Evolutionary conservation across 1,284 basidiomycete genomes (phyloP).

Genomic region (Malassezia furfur): DNA sequence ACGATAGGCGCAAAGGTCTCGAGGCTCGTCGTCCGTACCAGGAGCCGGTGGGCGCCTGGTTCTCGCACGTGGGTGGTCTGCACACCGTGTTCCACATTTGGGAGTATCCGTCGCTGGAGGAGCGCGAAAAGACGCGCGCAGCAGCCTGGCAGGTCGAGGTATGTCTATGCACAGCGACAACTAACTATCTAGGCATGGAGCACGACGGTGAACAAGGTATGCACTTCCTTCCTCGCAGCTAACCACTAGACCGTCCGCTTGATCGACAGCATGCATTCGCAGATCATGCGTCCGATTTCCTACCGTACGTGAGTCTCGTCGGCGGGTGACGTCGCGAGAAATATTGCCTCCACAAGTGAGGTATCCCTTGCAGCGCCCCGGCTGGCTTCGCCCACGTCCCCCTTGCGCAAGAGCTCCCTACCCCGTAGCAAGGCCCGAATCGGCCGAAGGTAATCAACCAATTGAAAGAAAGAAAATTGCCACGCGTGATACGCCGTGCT

Average conservation of each 20-base stretch:
- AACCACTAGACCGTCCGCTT: conserved; percentile 38
- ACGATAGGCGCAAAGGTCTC: conserved; percentile 28
- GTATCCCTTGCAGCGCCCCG: too few species aligned
- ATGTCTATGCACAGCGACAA: background rate
- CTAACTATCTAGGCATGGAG: conserved; percentile 30
- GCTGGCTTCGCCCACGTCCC: too few species aligned
- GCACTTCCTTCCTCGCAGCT: background rate
- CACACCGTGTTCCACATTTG: conserved; percentile 46
- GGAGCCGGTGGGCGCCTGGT: conserved; percentile 45
- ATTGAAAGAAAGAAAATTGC: too few species aligned
- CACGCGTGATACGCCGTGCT: too few species aligned
- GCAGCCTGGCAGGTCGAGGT: conserved; percentile 44
- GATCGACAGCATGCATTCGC: conserved; percentile 45
- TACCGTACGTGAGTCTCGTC: background rate
- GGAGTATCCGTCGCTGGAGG: conserved; percentile 40
- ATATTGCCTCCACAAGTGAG: too few species aligned
- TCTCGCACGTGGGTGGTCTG: conserved; percentile 40
- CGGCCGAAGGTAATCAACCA: too few species aligned
- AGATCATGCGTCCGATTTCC: conserved; percentile 27
- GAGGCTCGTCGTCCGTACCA: conserved; percentile 41
- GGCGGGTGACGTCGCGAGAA: too few species aligned
- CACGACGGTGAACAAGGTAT: conserved; percentile 33
- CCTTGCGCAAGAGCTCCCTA: too few species aligned
- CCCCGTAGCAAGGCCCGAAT: too few species aligned
- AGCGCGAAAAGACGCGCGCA: conserved; percentile 41